Conservation (phyloP, 768 basidiomycete genomes). For the Termitomyces sp. region DNA sequence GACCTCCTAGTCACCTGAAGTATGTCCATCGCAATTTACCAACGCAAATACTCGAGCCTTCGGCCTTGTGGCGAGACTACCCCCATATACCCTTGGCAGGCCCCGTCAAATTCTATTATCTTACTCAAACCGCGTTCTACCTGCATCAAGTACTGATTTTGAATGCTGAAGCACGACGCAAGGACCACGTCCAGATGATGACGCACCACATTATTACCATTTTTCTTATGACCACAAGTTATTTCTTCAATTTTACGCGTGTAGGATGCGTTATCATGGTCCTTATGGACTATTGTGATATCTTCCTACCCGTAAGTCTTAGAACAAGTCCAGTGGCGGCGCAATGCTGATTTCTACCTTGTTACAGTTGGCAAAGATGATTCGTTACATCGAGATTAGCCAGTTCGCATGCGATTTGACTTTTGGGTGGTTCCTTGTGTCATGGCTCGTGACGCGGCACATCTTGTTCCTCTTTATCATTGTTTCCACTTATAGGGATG, state of each 20-base stretch:
- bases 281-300: slow-evolving; percentile 93
- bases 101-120: slow-evolving; percentile 86
- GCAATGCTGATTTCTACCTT: slow-evolving; percentile 6
- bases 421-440: slow-evolving; percentile 81
- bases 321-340: neutral
- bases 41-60: slow-evolving; percentile 58
- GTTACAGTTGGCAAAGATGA: slow-evolving; percentile 85
- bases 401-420: slow-evolving; percentile 64
- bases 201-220: slow-evolving; percentile 91
- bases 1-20: slow-evolving; percentile 35
- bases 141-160: slow-evolving; percentile 88
- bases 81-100: slow-evolving; percentile 81
- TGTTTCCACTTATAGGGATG: slow-evolving; percentile 52
- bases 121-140: slow-evolving; percentile 85
- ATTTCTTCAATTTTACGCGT: slow-evolving; percentile 80
- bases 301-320: slow-evolving; percentile 78
- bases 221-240: slow-evolving; percentile 71
- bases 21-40: slow-evolving; percentile 77
- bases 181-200: slow-evolving; percentile 97
- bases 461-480: slow-evolving; percentile 75
- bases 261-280: slow-evolving; percentile 88
- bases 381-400: slow-evolving; percentile 72
- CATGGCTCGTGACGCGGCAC: slow-evolving; percentile 91
- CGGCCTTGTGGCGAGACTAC: slow-evolving; percentile 73
- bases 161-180: slow-evolving; percentile 87